Base-by-base conservation (phyloP, 2,329 filamentous ascomycete genomes). In the Stachybotrys echinatus region DNA sequence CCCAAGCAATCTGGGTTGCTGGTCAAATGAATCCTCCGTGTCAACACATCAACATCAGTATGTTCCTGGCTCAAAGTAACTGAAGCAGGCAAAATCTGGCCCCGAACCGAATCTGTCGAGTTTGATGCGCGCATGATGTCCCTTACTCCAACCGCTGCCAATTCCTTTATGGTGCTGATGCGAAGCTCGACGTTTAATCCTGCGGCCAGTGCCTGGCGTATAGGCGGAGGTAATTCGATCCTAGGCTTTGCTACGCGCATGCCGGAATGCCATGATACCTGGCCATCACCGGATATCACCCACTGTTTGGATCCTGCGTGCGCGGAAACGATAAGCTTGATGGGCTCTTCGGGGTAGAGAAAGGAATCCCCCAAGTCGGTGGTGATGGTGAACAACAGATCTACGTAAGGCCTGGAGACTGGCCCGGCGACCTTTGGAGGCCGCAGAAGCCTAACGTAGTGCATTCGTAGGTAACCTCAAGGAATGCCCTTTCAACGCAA, bases 301-400 rank as follows among this genome's bases (percentile, higher is more conserved):
- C 38, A 40, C 19, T 40, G 38, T 8, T 7, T 8, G 3, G 17
- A 18, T 7, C 6, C 38, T 34, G 27, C 27, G 22, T 54, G 53
- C 2, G 49, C 47, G 7, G 53, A 55, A 4, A 50, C 55, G 20
- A 59, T 57, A 3, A 83, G 63, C 14, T 68, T 65, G n/a, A 81
- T 51, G 5, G 76, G 70, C 18, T 62, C 59, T 14, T 68, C 63
- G 1, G 75, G 74, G n/a, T 56, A 65, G 12, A 83, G 70, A 46
- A 79, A 79, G 1, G 76, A 69, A 57, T 83, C 80, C 27, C 79
- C 77, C 2, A 83, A 69, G 52, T 83, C 79, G 12, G 79, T 83
- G 12, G 77, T 80, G 55, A 83, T 74, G 52, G 77, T 75, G 52
- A 83, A 65, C 1, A 79, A 66, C 4, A 83, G 58, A 45, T 71